These are phyloP conservation scores for Hygrophoropsis aurantiaca DNA, from an alignment of 768 basidiomycete genomes.

Conservation along the genomic window DNA sequence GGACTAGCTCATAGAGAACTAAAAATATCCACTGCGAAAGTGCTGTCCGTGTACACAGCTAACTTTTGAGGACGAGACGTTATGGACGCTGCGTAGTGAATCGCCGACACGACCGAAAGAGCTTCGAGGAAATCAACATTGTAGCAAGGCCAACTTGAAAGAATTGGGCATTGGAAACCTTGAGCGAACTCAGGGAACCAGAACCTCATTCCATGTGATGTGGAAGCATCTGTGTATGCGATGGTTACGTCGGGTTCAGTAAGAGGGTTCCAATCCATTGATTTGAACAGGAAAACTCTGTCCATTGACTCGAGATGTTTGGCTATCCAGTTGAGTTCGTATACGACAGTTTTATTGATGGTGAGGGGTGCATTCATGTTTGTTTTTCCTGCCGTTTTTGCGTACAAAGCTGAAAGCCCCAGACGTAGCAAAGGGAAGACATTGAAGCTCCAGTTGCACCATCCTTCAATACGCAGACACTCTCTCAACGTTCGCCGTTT, in stretches of 20 bases:
- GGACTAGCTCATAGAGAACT: slow-evolving; percentile 12
- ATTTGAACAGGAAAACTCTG: background rate
- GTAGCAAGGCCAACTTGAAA: background rate
- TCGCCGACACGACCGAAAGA: background rate
- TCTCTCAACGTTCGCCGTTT: slow-evolving; percentile 8
- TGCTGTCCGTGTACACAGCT: slow-evolving; percentile 27
- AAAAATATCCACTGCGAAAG: slow-evolving; percentile 33
- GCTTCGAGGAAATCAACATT: slow-evolving; percentile 31
- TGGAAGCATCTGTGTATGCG: slow-evolving; percentile 21
- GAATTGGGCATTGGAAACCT: slow-evolving; percentile 17
- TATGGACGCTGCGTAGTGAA: background rate
- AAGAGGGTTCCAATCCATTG: background rate
- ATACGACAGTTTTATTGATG: background rate
- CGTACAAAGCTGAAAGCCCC: slow-evolving; percentile 28
- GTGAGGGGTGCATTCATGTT: background rate
- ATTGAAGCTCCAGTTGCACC: slow-evolving; percentile 42
- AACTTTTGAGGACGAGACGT: slow-evolving; percentile 3
- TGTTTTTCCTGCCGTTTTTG: slow-evolving; percentile 28
- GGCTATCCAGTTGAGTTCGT: background rate
- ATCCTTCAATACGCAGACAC: slow-evolving; percentile 33
- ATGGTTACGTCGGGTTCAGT: background rate
- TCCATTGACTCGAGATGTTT: background rate
- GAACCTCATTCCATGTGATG: slow-evolving; percentile 12
- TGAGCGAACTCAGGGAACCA: slow-evolving; percentile 15
- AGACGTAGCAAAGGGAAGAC: slow-evolving; percentile 36